phyloP scores from a whole-genome alignment of 768 basidiomycete species.

The Hypholoma sublateritium region DNA sequence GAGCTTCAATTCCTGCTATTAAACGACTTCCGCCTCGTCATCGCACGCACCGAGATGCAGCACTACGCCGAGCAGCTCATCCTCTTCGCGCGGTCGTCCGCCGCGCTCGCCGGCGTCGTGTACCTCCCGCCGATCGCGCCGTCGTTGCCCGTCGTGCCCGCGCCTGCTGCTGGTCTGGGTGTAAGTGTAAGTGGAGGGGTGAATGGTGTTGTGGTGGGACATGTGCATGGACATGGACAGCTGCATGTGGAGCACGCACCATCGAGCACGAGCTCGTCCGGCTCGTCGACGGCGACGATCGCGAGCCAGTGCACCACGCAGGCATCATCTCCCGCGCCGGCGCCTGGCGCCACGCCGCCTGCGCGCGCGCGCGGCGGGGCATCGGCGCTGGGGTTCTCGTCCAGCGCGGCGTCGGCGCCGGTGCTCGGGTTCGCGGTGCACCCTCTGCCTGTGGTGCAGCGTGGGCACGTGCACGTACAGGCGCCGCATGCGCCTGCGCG shows the following conservation, averaged over 20 bases:
- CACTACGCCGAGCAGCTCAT: slow-evolving; percentile 91
- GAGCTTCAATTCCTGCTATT: slow-evolving; percentile 96
- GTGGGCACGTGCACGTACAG: background rate
- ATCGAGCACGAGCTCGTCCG: slow-evolving; percentile 9
- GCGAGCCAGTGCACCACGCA: too few relatives aligned
- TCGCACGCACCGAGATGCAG: slow-evolving; percentile 90
- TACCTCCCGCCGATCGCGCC: background rate
- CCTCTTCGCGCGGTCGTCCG: slow-evolving; percentile 52
- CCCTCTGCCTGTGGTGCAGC: background rate
- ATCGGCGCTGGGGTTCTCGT: too few relatives aligned
- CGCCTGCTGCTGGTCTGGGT: too few relatives aligned
- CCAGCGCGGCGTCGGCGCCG: background rate
- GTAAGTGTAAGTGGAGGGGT: too few relatives aligned
- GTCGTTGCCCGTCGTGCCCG: background rate
- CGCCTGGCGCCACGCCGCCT: too few relatives aligned
- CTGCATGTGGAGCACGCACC: too few relatives aligned
- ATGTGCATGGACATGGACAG: too few relatives aligned
- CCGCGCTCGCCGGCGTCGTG: background rate
- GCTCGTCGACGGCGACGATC: slow-evolving; percentile 9
- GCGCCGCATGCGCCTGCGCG: slow-evolving; percentile 9
- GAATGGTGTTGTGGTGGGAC: too few relatives aligned
- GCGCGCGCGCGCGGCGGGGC: too few relatives aligned
- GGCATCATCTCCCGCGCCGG: too few relatives aligned
- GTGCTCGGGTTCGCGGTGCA: background rate
- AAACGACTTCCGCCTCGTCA: slow-evolving; percentile 91